A percentile compares a stretch with the other conserved stretches of the same genome.
Conservation (phyloP, 2,329 filamentous ascomycete genomes). For the Ascochyta lentis region DNA sequence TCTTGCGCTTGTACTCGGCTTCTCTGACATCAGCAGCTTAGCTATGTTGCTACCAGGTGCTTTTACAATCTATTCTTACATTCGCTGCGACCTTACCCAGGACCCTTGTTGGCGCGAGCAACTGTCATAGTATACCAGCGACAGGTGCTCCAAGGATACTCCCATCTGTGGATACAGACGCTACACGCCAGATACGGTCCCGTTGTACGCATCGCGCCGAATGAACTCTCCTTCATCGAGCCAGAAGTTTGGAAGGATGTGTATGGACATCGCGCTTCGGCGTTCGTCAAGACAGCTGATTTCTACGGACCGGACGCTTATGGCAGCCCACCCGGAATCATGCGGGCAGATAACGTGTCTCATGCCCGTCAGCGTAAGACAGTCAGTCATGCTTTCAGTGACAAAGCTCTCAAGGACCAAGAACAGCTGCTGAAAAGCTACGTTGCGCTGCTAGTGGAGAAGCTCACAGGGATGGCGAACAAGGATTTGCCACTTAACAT, state of each 20-base stretch:
- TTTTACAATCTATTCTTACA: slow-evolving; percentile 12
- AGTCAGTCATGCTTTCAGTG: slow-evolving; percentile 48
- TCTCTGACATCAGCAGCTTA: slow-evolving; percentile 12
- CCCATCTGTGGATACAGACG: slow-evolving; percentile 23
- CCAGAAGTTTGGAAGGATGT: slow-evolving; percentile 49
- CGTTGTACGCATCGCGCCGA: slow-evolving; percentile 47
- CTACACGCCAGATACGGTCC: slow-evolving; percentile 50
- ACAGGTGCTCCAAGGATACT: slow-evolving; percentile 25
- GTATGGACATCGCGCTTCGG: slow-evolving; percentile 41
- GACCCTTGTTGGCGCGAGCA: slow-evolving; percentile 2
- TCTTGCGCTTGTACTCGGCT: not conserved
- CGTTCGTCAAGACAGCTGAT: slow-evolving; percentile 40
- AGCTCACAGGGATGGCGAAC: slow-evolving; percentile 38
- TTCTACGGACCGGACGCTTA: slow-evolving; percentile 44
- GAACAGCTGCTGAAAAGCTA: slow-evolving; percentile 46
- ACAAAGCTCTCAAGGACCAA: slow-evolving; percentile 47
- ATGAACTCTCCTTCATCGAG: slow-evolving; percentile 49
- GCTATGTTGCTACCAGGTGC: not conserved
- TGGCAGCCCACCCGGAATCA: slow-evolving; percentile 19
- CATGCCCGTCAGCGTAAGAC: slow-evolving; percentile 47
- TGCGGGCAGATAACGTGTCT: slow-evolving; percentile 37
- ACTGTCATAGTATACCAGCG: slow-evolving; percentile 8
- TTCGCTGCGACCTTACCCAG: slow-evolving; percentile 13
- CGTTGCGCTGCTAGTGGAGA: slow-evolving; percentile 45
- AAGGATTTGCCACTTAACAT: slow-evolving; percentile 24